phyloP scores from a whole-genome alignment of 768 basidiomycete species.

The Calocybe gangraenosa region DNA sequence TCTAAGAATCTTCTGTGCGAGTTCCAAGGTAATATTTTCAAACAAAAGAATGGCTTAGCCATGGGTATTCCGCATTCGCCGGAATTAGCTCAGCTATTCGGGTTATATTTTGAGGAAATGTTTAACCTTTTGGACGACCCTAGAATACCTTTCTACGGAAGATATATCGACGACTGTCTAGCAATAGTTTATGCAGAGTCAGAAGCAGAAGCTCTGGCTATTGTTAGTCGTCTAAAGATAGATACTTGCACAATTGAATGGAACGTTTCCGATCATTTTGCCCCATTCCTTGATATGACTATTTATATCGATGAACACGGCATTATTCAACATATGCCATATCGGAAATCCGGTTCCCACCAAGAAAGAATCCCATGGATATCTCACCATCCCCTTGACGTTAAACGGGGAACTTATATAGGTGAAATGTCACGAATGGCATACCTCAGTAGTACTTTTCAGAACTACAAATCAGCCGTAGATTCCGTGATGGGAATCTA shows the following conservation, averaged over 20 bases:
- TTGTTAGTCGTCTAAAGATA: too few relatives aligned
- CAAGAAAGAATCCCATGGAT: constrained; percentile 21
- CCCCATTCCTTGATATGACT: constrained; percentile 27
- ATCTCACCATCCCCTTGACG: constrained; percentile 15
- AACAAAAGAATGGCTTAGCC: constrained; percentile 24
- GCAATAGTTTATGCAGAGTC: constrained; percentile 17
- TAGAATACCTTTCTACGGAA: constrained; percentile 20
- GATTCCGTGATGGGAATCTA: constrained; percentile 22
- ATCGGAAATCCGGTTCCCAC: constrained; percentile 16
- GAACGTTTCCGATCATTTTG: too few relatives aligned
- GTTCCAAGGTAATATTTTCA: constrained; percentile 18
- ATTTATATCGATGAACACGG: constrained; percentile 18
- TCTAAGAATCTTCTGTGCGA: constrained; percentile 19
- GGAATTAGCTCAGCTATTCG: constrained; percentile 28
- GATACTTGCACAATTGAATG: too few relatives aligned
- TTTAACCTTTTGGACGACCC: constrained; percentile 9
- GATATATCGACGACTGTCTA: constrained; percentile 28
- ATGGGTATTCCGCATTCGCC: constrained; percentile 28
- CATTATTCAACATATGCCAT: constrained; percentile 9
- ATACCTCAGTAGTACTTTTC: constrained; percentile 22
- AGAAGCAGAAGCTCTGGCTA: constrained; percentile 12
- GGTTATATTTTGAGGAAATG: constrained; percentile 17
- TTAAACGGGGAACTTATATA: constrained; percentile 14
- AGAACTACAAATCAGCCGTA: constrained; percentile 23
- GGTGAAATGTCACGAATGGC: constrained; percentile 20